A percentile compares a stretch with the other conserved stretches of the same genome.
phyloP scores from a whole-genome alignment of 208 protist species.

The Acanthamoeba triangularis region DNA sequence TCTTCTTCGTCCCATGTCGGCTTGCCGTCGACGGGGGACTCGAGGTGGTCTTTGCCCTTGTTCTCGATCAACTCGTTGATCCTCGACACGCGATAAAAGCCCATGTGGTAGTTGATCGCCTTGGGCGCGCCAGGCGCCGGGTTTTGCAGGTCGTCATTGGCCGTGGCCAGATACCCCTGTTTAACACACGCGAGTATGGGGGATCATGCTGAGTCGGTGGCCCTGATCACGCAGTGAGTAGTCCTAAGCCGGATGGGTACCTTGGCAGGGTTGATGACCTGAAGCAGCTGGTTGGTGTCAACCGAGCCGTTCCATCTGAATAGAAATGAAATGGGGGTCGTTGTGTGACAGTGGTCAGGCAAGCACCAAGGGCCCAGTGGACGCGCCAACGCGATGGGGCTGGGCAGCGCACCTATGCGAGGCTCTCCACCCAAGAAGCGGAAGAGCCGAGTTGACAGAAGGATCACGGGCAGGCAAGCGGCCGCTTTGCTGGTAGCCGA shows the following conservation, averaged over 20 bases:
- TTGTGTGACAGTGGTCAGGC: too few species aligned
- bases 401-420: neutral
- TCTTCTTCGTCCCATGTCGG: conserved; percentile 5
- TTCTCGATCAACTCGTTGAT: conserved; percentile 33
- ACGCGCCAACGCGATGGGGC: neutral
- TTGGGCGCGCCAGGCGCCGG: neutral
- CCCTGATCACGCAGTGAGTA: too few species aligned
- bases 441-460: conserved; percentile 17
- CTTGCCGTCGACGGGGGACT: neutral
- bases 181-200: too few species aligned
- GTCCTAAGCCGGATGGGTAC: neutral
- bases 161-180: conserved; percentile 25
- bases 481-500: conserved; percentile 68
- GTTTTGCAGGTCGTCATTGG: conserved; percentile 68
- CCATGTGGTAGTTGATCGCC: conserved; percentile 54
- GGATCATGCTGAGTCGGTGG: too few species aligned
- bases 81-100: conserved; percentile 5
- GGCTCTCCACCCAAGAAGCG: conserved; percentile 12
- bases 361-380: too few species aligned
- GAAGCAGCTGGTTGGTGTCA: conserved; percentile 2
- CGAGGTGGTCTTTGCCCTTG: neutral
- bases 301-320: conserved; percentile 56
- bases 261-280: conserved; percentile 39
- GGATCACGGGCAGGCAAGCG: neutral
- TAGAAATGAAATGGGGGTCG: too few species aligned